Evolutionary conservation across 1,284 basidiomycete species (phyloP), one percentile per base, ranked within the genome.

Genomic region (Boletellus deceptivus): DNA sequence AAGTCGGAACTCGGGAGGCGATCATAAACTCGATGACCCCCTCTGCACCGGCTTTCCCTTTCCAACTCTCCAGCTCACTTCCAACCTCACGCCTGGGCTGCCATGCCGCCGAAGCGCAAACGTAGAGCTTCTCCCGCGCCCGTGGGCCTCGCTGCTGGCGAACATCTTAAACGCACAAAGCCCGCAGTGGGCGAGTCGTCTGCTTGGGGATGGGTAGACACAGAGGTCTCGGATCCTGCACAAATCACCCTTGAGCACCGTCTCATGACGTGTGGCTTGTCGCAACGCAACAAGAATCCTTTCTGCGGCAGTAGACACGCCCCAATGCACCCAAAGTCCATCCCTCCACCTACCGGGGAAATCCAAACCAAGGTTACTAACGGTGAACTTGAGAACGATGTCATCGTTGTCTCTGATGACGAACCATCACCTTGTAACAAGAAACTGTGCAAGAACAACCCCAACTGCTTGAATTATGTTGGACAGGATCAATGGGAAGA

Each of bases 381-480:
- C 17, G 77, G 75, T 49, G 77, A 78, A 61, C 68, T 76, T 13
- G 72, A 75, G 38, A 79, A 79, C 56, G 86, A 86, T 60, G 68
- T 87, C 38, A 84, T 89, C 46, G 73, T 86, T 20, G 75, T 89
- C 36, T 83, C 84, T 1, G 86, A 88, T 46, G 81, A 86, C 45
- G 84, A 87, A 31, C 67, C 65, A 39, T 65, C 69, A 1, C 57
- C 62, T 16, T 95, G 93, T 63, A 75, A 69, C 45, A 78, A 77
- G 56, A 88, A 81, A 53, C 47, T 55, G 4, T 97, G 93, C 69
- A 84, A 77, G 61, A 70, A 67, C 45, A 91, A 91, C 62, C 89
- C 90, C 6, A 81, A 84, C 51, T 96, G 93, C 66, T 72, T 93
- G 55, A 95, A 94, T 64, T 83, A 91, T 69, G 70, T 96, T 25